Percentiles rank a stretch among this genome's conserved stretches.
Evolutionary conservation across 1,139 yeast genomes (phyloP).

Genomic region (Magnusiomyces tetraspermus): DNA sequence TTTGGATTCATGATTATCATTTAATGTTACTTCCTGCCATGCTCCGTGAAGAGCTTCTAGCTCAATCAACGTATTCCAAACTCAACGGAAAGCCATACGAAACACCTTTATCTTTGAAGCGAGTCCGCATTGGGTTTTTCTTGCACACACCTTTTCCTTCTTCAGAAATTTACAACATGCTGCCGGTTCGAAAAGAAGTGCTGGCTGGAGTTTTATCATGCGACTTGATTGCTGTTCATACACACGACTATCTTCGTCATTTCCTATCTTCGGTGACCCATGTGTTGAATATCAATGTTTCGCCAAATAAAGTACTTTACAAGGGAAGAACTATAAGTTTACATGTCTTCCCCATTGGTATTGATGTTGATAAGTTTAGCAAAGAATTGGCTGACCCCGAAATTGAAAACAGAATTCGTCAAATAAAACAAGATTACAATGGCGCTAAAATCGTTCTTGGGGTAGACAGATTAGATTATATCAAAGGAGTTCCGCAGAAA

Average conservation of each 20-base stretch:
- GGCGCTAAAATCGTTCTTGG: conserved; percentile 85
- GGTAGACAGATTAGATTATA: conserved; percentile 89
- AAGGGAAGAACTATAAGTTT: conserved; percentile 70
- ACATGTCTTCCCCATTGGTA: conserved; percentile 98
- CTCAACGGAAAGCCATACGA: background rate
- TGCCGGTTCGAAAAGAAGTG: conserved; percentile 92
- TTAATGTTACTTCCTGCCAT: conserved; percentile 89
- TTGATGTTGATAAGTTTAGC: conserved; percentile 83
- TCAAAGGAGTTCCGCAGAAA: conserved; percentile 96
- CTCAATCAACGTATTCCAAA: conserved; percentile 17
- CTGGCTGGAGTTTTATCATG: conserved; percentile 86
- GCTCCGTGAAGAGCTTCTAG: conserved; percentile 57
- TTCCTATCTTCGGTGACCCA: conserved; percentile 87
- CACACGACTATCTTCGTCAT: conserved; percentile 99
- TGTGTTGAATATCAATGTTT: conserved; percentile 68
- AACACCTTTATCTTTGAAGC: conserved; percentile 29
- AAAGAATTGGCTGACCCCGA: conserved; percentile 66
- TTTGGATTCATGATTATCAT: conserved; percentile 98
- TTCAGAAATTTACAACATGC: conserved; percentile 84
- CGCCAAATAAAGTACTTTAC: conserved; percentile 85
- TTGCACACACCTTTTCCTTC: conserved; percentile 98
- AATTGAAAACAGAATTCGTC: conserved; percentile 52
- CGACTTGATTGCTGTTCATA: conserved; percentile 94
- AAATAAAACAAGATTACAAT: conserved; percentile 53
- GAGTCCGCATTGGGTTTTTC: conserved; percentile 81